phyloP scores from a whole-genome alignment of 192 early-diverging fungal species.

The Thamnidium elegans region DNA sequence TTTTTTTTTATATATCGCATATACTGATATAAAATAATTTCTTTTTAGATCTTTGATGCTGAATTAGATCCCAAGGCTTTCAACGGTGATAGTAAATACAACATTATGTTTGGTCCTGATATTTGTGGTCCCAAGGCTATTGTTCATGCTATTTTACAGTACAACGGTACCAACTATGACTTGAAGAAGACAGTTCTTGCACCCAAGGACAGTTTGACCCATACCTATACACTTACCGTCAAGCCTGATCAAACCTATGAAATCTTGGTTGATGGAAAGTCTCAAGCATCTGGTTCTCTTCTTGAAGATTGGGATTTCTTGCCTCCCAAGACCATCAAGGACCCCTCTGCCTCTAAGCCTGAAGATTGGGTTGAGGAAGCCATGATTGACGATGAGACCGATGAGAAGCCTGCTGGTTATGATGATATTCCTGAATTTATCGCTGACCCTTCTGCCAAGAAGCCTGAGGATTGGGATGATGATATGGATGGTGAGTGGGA shows the following conservation, averaged over 20 bases:
- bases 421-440: constrained; percentile 78
- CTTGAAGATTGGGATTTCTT: constrained; percentile 78
- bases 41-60: constrained; percentile 66
- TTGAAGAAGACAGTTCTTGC: constrained; percentile 67
- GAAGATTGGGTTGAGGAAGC: constrained; percentile 85
- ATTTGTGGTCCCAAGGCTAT: constrained; percentile 89
- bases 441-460: constrained; percentile 75
- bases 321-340: constrained; percentile 74
- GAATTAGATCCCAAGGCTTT: constrained; percentile 75
- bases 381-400: constrained; percentile 69
- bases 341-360: constrained; percentile 83
- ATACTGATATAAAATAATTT: constrained; percentile 39
- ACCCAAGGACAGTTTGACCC: constrained; percentile 76
- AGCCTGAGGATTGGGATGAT: constrained; percentile 93
- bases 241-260: constrained; percentile 78
- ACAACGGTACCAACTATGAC: constrained; percentile 89
- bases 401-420: constrained; percentile 71
- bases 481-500: constrained; percentile 98
- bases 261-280: constrained; percentile 70
- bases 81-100: constrained; percentile 80
- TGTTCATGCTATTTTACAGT: constrained; percentile 93
- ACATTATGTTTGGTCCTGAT: constrained; percentile 90
- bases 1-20: neutral
- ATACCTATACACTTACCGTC: constrained; percentile 87
- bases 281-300: constrained; percentile 76